Evolutionary conservation across 2,329 filamentous ascomycete species (phyloP).

Genomic region (Claviceps sp.): DNA sequence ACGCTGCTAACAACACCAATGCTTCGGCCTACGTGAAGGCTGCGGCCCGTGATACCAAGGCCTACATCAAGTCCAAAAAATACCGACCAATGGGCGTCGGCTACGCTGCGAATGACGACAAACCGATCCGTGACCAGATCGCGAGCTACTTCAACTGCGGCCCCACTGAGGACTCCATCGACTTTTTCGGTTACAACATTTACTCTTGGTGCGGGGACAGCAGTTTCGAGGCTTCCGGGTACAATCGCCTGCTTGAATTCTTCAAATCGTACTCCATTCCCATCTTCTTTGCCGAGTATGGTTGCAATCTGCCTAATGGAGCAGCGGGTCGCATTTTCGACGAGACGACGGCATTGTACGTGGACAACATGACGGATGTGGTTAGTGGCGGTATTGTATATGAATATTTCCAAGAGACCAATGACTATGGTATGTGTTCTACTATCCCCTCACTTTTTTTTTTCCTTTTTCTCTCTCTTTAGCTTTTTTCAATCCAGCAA

Average conservation of each 20-base stretch:
- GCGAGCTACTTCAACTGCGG: constrained; percentile 95
- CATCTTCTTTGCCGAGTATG: constrained; percentile 97
- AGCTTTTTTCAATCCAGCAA: neutral
- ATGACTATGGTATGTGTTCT: constrained; percentile 59
- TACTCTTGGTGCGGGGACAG: constrained; percentile 97
- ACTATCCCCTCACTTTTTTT: neutral
- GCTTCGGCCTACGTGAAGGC: constrained; percentile 95
- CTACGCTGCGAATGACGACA: constrained; percentile 92
- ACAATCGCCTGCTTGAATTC: constrained; percentile 68
- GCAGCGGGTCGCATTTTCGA: constrained; percentile 62
- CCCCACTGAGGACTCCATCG: constrained; percentile 49
- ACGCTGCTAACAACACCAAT: constrained; percentile 73
- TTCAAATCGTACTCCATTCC: constrained; percentile 84
- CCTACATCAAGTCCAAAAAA: constrained; percentile 74
- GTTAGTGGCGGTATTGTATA: constrained; percentile 97
- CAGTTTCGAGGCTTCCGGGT: constrained; percentile 63
- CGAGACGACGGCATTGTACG: constrained; percentile 73
- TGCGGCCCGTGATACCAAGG: constrained; percentile 89
- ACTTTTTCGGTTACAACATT: constrained; percentile 99
- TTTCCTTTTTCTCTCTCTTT: neutral
- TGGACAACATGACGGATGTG: constrained; percentile 65
- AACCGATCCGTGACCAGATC: constrained; percentile 65
- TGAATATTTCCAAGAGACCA: constrained; percentile 90
- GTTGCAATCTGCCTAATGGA: constrained; percentile 64
- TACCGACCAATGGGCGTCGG: constrained; percentile 73